Conservation (phyloP, 345 rosid species). For the Corymbia maculata region DNA sequence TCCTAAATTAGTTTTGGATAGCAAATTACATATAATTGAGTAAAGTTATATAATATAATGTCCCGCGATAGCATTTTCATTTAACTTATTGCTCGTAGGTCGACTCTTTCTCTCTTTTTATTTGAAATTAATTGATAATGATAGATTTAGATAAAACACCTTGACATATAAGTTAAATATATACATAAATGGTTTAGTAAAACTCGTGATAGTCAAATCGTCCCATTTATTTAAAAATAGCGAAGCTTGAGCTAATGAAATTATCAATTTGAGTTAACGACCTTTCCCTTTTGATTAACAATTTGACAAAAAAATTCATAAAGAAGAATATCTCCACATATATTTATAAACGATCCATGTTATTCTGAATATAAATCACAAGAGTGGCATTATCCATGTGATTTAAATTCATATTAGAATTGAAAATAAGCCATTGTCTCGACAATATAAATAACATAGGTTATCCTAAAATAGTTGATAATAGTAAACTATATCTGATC, state of each 20-base stretch:
- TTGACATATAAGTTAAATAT: background rate
- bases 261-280: background rate
- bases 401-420: background rate
- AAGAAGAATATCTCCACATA: background rate
- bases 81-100: background rate
- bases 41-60: background rate
- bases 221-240: background rate
- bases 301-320: background rate
- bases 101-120: background rate
- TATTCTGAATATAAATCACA: background rate
- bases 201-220: background rate
- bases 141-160: background rate
- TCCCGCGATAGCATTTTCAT: rapidly evolving
- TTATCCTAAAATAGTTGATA: background rate
- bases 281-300: background rate
- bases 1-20: background rate
- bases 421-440: background rate
- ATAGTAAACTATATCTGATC: background rate
- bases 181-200: background rate
- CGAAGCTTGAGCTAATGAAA: background rate
- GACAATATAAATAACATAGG: background rate
- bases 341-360: background rate
- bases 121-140: background rate
- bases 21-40: background rate
- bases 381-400: background rate